phyloP scores from a whole-genome alignment of 2,329 filamentous ascomycete species.

The Xylariaceae sp. region DNA sequence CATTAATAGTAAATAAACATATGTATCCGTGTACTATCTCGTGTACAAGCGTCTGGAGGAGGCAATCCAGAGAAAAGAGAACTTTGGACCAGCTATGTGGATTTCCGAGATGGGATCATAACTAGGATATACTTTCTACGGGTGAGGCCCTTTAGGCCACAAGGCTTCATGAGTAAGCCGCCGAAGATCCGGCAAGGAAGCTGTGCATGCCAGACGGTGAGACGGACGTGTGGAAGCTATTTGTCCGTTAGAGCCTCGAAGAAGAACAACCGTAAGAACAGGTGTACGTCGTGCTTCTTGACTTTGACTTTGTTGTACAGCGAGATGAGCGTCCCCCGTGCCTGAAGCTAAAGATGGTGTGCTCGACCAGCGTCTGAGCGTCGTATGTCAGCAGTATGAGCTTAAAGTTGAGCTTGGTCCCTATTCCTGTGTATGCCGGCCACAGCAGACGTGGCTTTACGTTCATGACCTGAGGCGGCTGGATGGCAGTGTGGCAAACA shows the following conservation, averaged over 20 bases:
- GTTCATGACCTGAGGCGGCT: too few relatives aligned
- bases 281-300: neutral
- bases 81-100: neutral
- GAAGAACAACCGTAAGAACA: conserved; percentile 18
- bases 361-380: neutral
- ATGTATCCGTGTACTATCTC: conserved; percentile 25
- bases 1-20: neutral
- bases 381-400: neutral
- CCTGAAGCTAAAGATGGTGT: conserved; percentile 4
- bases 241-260: neutral
- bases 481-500: too few relatives aligned
- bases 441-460: too few relatives aligned
- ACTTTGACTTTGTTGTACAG: neutral
- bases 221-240: neutral
- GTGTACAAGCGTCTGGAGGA: conserved; percentile 12
- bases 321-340: neutral
- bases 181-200: too few relatives aligned
- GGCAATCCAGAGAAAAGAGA: neutral
- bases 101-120: neutral
- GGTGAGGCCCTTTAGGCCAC: neutral
- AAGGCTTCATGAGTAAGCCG: too few relatives aligned
- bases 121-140: neutral
- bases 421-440: neutral
- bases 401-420: neutral
- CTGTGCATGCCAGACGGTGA: conserved; percentile 1